Percentiles rank a stretch among this genome's conserved stretches.
These are phyloP conservation scores for Gossypium rotundifolium DNA, from an alignment of 345 rosid species.

Conservation along the genomic window DNA sequence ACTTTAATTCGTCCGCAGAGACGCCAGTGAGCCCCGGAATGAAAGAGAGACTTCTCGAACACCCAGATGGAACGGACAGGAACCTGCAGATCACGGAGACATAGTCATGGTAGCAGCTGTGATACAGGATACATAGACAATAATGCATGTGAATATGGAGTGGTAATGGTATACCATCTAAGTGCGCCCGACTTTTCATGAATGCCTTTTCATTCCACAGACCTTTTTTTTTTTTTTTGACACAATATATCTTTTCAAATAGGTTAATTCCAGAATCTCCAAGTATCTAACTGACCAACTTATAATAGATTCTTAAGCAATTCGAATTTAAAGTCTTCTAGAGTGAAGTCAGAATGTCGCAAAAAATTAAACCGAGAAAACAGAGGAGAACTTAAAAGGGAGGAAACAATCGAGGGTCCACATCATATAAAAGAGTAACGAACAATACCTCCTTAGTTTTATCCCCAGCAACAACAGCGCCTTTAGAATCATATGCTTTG, in stretches of 20 bases:
- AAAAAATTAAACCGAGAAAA: background rate
- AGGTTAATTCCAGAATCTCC: background rate
- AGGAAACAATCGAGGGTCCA: background rate
- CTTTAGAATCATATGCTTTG: constrained; percentile 84
- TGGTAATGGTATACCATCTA: too few relatives aligned
- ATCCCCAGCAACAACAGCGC: constrained; percentile 71
- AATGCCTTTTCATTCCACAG: too few relatives aligned
- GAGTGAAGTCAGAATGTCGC: background rate
- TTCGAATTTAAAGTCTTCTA: background rate
- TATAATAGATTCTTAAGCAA: background rate
- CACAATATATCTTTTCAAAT: background rate
- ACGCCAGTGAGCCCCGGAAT: too few relatives aligned
- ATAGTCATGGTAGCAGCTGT: too few relatives aligned
- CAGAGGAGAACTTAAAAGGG: background rate
- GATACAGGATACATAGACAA: too few relatives aligned
- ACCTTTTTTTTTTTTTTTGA: too few relatives aligned
- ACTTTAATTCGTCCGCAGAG: too few relatives aligned
- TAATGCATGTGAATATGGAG: too few relatives aligned
- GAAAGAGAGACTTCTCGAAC: too few relatives aligned
- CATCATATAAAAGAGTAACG: background rate
- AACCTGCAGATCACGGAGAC: too few relatives aligned
- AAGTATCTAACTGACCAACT: background rate
- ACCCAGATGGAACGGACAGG: too few relatives aligned
- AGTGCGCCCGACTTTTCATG: too few relatives aligned
- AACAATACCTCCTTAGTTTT: constrained; percentile 67